These are phyloP conservation scores for Colletotrichum tanaceti DNA, from an alignment of 2,329 filamentous ascomycete species.

Conservation along the genomic window DNA sequence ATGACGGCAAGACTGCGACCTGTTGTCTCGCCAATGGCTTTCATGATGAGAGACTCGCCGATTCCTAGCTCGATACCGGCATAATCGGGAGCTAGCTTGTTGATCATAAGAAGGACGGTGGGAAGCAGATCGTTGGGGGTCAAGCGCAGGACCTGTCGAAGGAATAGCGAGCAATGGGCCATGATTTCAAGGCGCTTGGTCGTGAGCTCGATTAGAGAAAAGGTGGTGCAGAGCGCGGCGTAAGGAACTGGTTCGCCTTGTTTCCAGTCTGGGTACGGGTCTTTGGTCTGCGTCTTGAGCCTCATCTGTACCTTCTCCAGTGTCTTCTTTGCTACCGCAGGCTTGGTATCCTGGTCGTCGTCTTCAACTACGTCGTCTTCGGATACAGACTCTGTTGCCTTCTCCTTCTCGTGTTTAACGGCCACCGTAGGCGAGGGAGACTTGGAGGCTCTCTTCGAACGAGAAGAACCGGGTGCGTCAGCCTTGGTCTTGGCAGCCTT, in stretches of 20 bases:
- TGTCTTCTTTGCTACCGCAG: slow-evolving; percentile 77
- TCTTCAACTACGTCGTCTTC: slow-evolving; percentile 63
- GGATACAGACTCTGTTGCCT: slow-evolving; percentile 51
- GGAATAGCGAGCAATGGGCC: slow-evolving; percentile 88
- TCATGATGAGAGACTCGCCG: slow-evolving; percentile 98
- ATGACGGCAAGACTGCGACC: slow-evolving; percentile 89
- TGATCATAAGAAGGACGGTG: slow-evolving; percentile 95
- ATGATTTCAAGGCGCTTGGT: slow-evolving; percentile 90
- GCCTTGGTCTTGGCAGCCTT: slow-evolving; percentile 28
- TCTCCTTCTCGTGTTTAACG: slow-evolving; percentile 46
- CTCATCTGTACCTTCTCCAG: slow-evolving; percentile 84
- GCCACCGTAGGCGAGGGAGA: slow-evolving; percentile 43
- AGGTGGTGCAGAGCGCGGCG: slow-evolving; percentile 92
- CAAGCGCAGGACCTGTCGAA: slow-evolving; percentile 92
- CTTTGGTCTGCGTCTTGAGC: slow-evolving; percentile 73
- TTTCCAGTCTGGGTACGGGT: slow-evolving; percentile 96
- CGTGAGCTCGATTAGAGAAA: slow-evolving; percentile 94
- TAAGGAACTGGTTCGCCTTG: slow-evolving; percentile 90
- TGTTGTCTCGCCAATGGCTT: slow-evolving; percentile 94
- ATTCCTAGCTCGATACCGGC: slow-evolving; percentile 98
- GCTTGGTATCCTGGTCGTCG: slow-evolving; percentile 72
- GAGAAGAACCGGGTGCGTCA: slow-evolving; percentile 44
- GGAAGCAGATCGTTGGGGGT: slow-evolving; percentile 89
- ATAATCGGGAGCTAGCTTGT: slow-evolving; percentile 97
- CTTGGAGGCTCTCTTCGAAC: slow-evolving; percentile 13